A percentile compares a stretch with the other conserved stretches of the same genome.
Evolutionary conservation across 2,329 filamentous ascomycete genomes (phyloP).

Genomic region (Aspergillus intermedius): DNA sequence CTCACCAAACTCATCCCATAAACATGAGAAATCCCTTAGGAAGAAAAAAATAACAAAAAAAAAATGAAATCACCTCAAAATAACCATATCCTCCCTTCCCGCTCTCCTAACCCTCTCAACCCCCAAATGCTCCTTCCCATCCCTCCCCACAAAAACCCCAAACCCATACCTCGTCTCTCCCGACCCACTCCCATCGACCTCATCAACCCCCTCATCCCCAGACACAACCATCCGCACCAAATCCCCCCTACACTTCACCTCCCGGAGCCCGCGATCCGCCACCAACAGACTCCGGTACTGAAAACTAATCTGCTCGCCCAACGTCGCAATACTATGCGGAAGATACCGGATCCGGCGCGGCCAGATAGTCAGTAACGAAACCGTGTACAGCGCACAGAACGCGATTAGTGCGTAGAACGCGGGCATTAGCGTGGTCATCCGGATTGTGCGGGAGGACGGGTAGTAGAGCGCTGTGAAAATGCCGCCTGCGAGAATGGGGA

Average conservation of each 20-base stretch:
- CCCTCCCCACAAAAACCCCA: slow-evolving; percentile 51
- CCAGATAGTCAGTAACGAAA: slow-evolving; percentile 57
- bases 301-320: slow-evolving; percentile 73
- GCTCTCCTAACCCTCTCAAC: slow-evolving; percentile 50
- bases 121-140: slow-evolving; percentile 54
- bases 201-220: slow-evolving; percentile 35
- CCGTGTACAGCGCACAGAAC: slow-evolving; percentile 63
- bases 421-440: slow-evolving; percentile 66
- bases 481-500: slow-evolving; percentile 56
- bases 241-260: slow-evolving; percentile 60
- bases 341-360: slow-evolving; percentile 58
- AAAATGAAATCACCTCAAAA: no score
- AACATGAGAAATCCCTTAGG: neutral
- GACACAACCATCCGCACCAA: slow-evolving; percentile 61
- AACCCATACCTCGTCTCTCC: slow-evolving; percentile 47
- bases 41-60: neutral
- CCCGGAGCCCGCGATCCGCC: slow-evolving; percentile 65
- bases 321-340: slow-evolving; percentile 64
- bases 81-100: slow-evolving; percentile 35
- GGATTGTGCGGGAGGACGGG: slow-evolving; percentile 35
- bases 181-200: slow-evolving; percentile 29
- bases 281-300: slow-evolving; percentile 66
- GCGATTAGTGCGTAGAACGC: slow-evolving; percentile 67
- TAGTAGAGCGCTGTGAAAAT: slow-evolving; percentile 59
- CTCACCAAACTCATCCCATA: neutral